These are phyloP conservation scores for Lichina pygmaea DNA, from an alignment of 495 filamentous ascomycete species.

Conservation along the genomic window DNA sequence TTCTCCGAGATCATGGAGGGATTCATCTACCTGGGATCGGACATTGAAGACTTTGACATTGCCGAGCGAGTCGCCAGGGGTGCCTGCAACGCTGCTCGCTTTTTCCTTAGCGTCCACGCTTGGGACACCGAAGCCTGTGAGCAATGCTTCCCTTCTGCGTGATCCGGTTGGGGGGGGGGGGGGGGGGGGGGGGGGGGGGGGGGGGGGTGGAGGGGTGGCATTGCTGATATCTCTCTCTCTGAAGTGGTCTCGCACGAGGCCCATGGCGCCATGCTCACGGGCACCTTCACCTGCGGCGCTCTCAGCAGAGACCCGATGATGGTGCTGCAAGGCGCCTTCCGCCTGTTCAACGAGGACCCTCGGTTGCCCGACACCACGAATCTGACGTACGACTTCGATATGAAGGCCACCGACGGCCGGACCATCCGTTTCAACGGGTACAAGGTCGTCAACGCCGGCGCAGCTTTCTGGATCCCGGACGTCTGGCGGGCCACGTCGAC, in stretches of 20 bases:
- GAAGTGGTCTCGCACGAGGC: conserved; percentile 15
- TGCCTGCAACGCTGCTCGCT: conserved; percentile 24
- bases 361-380: conserved; percentile 27
- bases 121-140: too few species aligned
- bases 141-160: too few species aligned
- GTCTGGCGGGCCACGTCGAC: conserved; percentile 39
- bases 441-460: conserved; percentile 32
- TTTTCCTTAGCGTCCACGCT: conserved; percentile 34
- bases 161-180: too few species aligned
- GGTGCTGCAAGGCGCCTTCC: conserved; percentile 28
- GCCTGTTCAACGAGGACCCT: conserved; percentile 25
- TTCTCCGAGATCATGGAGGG: conserved; percentile 41
- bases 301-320: conserved; percentile 30
- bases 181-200: too few species aligned
- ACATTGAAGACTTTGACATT: conserved; percentile 24
- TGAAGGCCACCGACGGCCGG: conserved; percentile 22
- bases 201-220: too few species aligned
- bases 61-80: conserved; percentile 25
- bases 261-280: conserved; percentile 28
- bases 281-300: conserved; percentile 31
- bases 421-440: conserved; percentile 29
- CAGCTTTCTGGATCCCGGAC: conserved; percentile 21
- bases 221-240: conserved; percentile 9
- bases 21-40: conserved; percentile 23
- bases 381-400: conserved; percentile 32